Base-by-base conservation (phyloP, 768 basidiomycete genomes). In the Lactarius sanguifluus region DNA sequence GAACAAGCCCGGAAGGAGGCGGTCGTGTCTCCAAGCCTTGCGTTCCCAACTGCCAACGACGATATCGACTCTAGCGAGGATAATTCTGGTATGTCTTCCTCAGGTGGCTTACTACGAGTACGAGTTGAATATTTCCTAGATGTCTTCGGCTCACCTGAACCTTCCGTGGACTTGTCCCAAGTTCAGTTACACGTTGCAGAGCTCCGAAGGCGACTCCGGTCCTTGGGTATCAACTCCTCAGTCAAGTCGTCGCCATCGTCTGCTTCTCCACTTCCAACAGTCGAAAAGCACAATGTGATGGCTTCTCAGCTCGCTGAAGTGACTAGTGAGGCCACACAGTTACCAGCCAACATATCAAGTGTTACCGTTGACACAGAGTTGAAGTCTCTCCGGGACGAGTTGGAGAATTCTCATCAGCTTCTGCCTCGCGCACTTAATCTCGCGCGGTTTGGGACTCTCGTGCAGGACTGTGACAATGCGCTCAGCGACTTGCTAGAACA, bases 401-500 rank as follows among this genome's bases (percentile, higher is more conserved):
- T 91, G n/a, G 79, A 82, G 28, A 79, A 74, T 20, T 82, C 86
- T 45, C 73, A 75, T 54, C 77, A 78, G 3, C 72, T 86, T 56
- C 75, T 91, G 72, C 76, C 80, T 38, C 81, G 80, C 54, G 74
- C 92, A 30, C 77, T 82, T 60, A 77, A 76, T 43, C 77, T 95
- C n/a, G 83, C 82, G 12, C 76, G 79, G n/a, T 77, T 94, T 57
- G 76, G 80, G 6, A 76, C 80, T 25, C 72, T 78, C 41, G 74
- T 89, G 10, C 79, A 80, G 32, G 73, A 74, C 23, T 92, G 91
- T 70, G 93, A 96, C 73, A 78, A 80, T n/a, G 85, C 87, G 25
- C 79, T 94, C 54, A 95, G 93, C 71, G 91, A 94, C 74, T 80
- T 95, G 5, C 78, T 96, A 56, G 91, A 94, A 72, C 91, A 94